Conservation (phyloP, 2,329 filamentous ascomycete genomes). For the Tothia fuscella region DNA sequence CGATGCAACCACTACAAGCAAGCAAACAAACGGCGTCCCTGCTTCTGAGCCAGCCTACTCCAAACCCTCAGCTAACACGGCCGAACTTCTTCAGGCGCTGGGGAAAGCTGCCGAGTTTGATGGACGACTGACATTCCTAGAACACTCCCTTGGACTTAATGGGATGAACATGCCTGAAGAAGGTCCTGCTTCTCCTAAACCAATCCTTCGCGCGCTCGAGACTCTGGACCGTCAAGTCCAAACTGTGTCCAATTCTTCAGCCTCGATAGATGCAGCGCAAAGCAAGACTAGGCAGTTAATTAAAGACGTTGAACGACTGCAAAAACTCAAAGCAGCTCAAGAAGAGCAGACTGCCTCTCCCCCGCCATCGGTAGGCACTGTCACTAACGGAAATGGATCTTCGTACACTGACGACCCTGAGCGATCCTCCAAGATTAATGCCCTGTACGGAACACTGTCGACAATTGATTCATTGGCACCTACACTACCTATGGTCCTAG, state of each 20-base stretch:
- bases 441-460: conserved; percentile 76
- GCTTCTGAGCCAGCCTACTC: not conserved
- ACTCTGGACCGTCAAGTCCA: conserved; percentile 69
- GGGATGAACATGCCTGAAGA: conserved; percentile 54
- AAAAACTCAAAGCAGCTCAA: conserved; percentile 40
- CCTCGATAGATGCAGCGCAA: conserved; percentile 56
- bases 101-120: conserved; percentile 83
- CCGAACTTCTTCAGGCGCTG: conserved; percentile 45
- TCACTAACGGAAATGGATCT: not conserved
- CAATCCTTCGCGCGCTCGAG: conserved; percentile 73
- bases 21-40: not conserved
- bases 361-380: conserved; percentile 8
- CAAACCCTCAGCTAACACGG: not conserved
- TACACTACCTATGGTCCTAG: conserved; percentile 71
- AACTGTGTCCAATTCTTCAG: conserved; percentile 60
- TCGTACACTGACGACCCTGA: conserved; percentile 9
- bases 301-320: conserved; percentile 59
- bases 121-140: conserved; percentile 62
- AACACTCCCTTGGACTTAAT: conserved; percentile 69
- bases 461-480: conserved; percentile 81
- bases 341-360: conserved; percentile 14
- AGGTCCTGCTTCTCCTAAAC: conserved; percentile 40
- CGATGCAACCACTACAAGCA: not conserved
- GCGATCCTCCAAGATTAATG: conserved; percentile 63
- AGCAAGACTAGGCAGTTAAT: conserved; percentile 43